These are phyloP conservation scores for Vitis hybrid DNA, from an alignment of 177 flowering plant species.

Conservation along the genomic window DNA sequence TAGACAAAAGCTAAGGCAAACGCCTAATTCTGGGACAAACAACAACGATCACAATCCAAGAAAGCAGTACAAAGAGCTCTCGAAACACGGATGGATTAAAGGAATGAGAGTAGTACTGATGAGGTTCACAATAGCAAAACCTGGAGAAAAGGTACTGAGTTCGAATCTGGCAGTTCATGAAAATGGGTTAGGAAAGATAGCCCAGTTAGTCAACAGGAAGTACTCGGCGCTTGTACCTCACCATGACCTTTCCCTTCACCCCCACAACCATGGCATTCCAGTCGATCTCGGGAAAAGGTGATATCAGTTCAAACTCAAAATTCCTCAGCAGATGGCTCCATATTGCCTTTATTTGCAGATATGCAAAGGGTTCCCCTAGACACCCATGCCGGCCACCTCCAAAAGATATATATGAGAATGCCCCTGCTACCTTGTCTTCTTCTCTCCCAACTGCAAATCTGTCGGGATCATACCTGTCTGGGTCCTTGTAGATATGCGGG, in stretches of 20 bases:
- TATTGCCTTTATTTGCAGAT: slow-evolving; percentile 93
- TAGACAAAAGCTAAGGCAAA: no score
- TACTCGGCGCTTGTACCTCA: slow-evolving; percentile 76
- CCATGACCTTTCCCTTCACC: slow-evolving; percentile 95
- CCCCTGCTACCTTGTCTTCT: slow-evolving; percentile 90
- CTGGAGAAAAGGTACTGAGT: background rate
- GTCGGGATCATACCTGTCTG: slow-evolving; percentile 84
- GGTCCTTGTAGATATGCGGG: slow-evolving; percentile 70
- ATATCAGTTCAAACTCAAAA: slow-evolving; percentile 79
- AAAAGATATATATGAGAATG: slow-evolving; percentile 91
- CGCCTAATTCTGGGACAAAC: no score
- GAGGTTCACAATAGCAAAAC: background rate
- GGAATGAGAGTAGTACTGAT: background rate
- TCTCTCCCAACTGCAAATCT: slow-evolving; percentile 85
- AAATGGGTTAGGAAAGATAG: background rate
- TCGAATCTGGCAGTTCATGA: background rate
- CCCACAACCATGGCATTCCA: slow-evolving; percentile 99
- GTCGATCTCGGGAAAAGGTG: slow-evolving; percentile 94
- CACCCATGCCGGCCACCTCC: slow-evolving; percentile 99
- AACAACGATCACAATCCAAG: background rate
- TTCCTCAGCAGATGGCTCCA: slow-evolving; percentile 95
- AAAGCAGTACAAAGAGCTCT: background rate
- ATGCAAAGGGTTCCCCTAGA: slow-evolving; percentile 97
- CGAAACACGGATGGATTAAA: background rate
- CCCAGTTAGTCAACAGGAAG: slow-evolving; percentile 38